Base-by-base conservation (phyloP, 176 grass and related monocot genomes). In the Zizania latifolia region DNA sequence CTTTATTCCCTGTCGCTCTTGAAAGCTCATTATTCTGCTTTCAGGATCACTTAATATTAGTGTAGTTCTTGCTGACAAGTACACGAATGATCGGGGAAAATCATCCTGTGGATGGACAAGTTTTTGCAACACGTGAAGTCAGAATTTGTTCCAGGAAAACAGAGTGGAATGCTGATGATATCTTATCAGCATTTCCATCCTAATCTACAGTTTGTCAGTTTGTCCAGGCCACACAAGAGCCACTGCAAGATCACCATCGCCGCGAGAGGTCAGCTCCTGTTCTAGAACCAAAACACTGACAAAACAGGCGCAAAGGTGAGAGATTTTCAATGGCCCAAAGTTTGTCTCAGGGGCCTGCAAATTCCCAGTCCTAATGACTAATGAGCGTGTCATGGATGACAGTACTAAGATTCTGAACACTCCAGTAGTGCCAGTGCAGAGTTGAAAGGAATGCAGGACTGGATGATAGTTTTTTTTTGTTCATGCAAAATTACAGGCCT, bases 1-100 rank as follows among this genome's bases (percentile, higher is more conserved):
- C 40, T 70, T 62, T 70, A 61, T 77, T 70, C 72, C 39, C 72
- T 70, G 39, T 76, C 53, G 15, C 53, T 61, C 62, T 81, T 23
- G 43, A 19, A 62, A 81, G 43, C 41, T 81, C 58, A 17, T 50
- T 63, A 64, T 64, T 71, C 67, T 56, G 5, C 19, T 33, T 75
- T 31, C 40, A 69, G 31, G 32, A 40, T n/a, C n/a, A 65, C 12
- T 19, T 74, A 38, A 28, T 41, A 86, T 14, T 44, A 74, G 22
- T 67, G 26, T 54, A 23, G 43, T 81, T 55, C 46, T 35, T 12
- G 54, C 38, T 68, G 68, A 87, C 37, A 71, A 65, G 57, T 58
- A 76, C 65, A 87, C 10, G 27, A 56, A 12, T 14, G 72, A 72
- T 81, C 4, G 17, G 56, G 10, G 33, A 68, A 55, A 76, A 81